Evolutionary conservation across 108 stramenopile species (phyloP), one percentile per base, ranked within the genome.

Genomic region (Cylindrotheca fusiformis): DNA sequence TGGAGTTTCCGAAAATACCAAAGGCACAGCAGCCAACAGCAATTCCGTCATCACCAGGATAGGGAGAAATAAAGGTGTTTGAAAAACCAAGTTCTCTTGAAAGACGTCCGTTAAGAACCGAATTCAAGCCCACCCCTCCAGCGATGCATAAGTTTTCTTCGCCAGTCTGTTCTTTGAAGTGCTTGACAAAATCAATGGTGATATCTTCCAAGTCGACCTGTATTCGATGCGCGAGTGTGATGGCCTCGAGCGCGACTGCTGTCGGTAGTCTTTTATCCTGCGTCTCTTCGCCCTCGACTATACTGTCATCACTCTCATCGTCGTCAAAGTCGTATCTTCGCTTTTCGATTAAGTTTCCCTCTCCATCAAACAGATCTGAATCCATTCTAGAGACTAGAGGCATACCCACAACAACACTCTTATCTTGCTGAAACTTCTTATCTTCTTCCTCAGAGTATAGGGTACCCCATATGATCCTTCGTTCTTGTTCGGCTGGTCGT

Each of bases 31-130:
- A 96, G 8, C 97, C 97, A 27, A 96, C 75, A 22, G 95, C 90
- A 64, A 97, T 86, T 2, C 95, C 97, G 60, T 96, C 97, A 71
- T 97, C 97, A 23, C 94, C 94, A 3, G 95, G 91, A 75, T 87
- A 95, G 0, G 97, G 97, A 6, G 97, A 87, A 32, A 97, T 83
- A 55, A 84, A 97, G 10, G 88, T 84, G 25, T 90, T 65, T 24
- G 86, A 59, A 70, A 95, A 95, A 12, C 91, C 93, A 21, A 88
- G 74, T 60, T 94, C 90, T 55, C 87, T 61, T 26, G 81, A 78
- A 5, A 97, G 65, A 50, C 78, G 69, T 22, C 96, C 95, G 68
- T 97, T 97, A 52, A 96, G 74, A 23, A 97, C 96, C 27, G 91
- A 90, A 66, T 98, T 97, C 5, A 96, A 63, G 2, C 85, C 95